Conservation (phyloP, 768 basidiomycete genomes). For the Boletus rubropictus region DNA sequence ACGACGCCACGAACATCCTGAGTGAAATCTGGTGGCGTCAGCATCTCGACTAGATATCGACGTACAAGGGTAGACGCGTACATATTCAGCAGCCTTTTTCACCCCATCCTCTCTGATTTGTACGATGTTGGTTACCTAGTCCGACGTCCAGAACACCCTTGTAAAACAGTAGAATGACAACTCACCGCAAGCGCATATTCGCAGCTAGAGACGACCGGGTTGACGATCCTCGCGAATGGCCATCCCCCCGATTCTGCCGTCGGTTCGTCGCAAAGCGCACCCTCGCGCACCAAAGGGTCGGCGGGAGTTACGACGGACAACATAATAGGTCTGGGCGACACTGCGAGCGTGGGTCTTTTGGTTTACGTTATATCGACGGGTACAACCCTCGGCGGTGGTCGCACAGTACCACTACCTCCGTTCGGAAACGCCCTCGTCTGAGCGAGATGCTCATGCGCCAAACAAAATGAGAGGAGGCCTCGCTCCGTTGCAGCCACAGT, state of each 20-base stretch:
- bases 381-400: not conserved
- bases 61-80: constrained; percentile 27
- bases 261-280: not conserved
- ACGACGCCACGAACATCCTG: constrained; percentile 55
- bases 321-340: constrained; percentile 8
- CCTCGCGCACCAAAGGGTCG: not conserved
- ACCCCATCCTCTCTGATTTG: constrained; percentile 57
- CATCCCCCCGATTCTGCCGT: not conserved
- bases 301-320: constrained; percentile 13
- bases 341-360: not conserved
- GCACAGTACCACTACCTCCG: no score
- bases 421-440: no score
- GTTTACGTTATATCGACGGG: constrained; percentile 7
- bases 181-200: constrained; percentile 54
- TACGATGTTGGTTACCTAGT: constrained; percentile 56
- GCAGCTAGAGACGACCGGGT: constrained; percentile 57
- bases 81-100: constrained; percentile 59
- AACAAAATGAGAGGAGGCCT: no score
- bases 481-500: no score
- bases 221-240: constrained; percentile 25
- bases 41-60: constrained; percentile 2
- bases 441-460: no score
- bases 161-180: not conserved
- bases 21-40: constrained; percentile 47
- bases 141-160: not conserved